These are phyloP conservation scores for Aspergillus viridinutans DNA, from an alignment of 2,329 filamentous ascomycete species.

Conservation along the genomic window DNA sequence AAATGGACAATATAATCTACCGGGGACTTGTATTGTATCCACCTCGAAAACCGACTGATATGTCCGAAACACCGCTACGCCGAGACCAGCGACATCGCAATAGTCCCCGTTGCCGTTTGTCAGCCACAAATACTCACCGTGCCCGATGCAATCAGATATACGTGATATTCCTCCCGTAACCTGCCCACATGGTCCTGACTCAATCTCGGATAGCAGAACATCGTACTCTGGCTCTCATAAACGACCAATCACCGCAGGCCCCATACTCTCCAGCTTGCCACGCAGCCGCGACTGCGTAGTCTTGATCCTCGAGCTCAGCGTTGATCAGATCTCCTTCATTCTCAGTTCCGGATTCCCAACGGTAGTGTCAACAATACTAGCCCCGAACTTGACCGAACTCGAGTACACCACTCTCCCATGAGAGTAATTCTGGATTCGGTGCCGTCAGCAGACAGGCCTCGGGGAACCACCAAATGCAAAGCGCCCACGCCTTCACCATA, in stretches of 20 bases:
- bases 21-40: too few species aligned
- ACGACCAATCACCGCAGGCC: conserved; percentile 28
- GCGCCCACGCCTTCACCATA: conserved; percentile 87
- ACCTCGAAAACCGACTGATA: background rate
- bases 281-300: conserved; percentile 26
- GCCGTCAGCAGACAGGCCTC: conserved; percentile 1
- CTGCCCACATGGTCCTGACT: conserved; percentile 25
- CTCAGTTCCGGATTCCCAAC: conserved; percentile 21
- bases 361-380: conserved; percentile 26
- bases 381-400: conserved; percentile 26
- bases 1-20: too few species aligned
- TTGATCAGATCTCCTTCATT: too few species aligned
- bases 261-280: conserved; percentile 19
- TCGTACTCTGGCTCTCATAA: conserved; percentile 36
- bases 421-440: conserved; percentile 4
- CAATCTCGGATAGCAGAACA: conserved; percentile 41
- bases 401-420: conserved; percentile 27
- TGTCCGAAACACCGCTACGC: background rate
- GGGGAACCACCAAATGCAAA: conserved; percentile 57
- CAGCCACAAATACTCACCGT: conserved; percentile 31
- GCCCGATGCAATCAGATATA: conserved; percentile 34
- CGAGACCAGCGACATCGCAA: conserved; percentile 2
- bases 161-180: conserved; percentile 29
- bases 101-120: conserved; percentile 21
- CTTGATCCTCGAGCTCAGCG: conserved; percentile 36